Percentiles rank a stretch among this genome's conserved stretches.
Conservation (phyloP, 2,329 filamentous ascomycete genomes). For the Cercospora zeae-maydis region DNA sequence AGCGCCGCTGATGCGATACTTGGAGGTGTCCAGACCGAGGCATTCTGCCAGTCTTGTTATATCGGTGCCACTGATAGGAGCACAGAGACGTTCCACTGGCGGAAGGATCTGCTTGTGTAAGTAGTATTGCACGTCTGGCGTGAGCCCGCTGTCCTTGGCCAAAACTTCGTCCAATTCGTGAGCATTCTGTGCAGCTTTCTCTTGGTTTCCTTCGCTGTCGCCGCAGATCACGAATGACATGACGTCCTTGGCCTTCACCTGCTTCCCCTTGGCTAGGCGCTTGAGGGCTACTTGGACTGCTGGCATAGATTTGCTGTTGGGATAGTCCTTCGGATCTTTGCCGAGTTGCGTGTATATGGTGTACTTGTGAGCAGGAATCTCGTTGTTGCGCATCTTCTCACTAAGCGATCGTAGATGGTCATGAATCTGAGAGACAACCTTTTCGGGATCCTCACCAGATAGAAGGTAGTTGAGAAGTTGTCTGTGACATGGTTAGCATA, state of each 20-base stretch:
- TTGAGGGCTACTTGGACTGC: slow-evolving; percentile 93
- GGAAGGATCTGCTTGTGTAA: slow-evolving; percentile 97
- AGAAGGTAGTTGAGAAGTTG: slow-evolving; percentile 90
- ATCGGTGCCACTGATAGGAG: slow-evolving; percentile 90
- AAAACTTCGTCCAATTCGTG: slow-evolving; percentile 81
- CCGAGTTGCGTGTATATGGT: slow-evolving; percentile 97
- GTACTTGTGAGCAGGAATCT: slow-evolving; percentile 78
- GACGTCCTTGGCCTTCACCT: slow-evolving; percentile 87
- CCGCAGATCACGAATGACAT: slow-evolving; percentile 92
- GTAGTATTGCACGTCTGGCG: slow-evolving; percentile 96
- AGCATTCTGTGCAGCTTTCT: slow-evolving; percentile 80
- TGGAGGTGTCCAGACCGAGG: slow-evolving; percentile 82
- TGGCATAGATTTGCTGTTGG: slow-evolving; percentile 91
- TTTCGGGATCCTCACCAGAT: slow-evolving; percentile 86
- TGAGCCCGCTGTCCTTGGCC: slow-evolving; percentile 69
- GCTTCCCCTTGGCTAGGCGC: slow-evolving; percentile 81
- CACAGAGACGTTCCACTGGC: slow-evolving; percentile 93
- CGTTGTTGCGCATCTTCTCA: slow-evolving; percentile 76
- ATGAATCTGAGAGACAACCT: slow-evolving; percentile 84
- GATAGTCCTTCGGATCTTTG: slow-evolving; percentile 89
- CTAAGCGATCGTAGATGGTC: slow-evolving; percentile 86
- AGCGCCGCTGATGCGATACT: slow-evolving; percentile 69
- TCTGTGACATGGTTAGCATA: slow-evolving; percentile 37
- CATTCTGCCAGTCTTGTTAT: slow-evolving; percentile 87
- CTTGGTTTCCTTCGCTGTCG: slow-evolving; percentile 57